Evolutionary conservation across 139 green algal species (phyloP).

Genomic region (Bryopsis sp.): DNA sequence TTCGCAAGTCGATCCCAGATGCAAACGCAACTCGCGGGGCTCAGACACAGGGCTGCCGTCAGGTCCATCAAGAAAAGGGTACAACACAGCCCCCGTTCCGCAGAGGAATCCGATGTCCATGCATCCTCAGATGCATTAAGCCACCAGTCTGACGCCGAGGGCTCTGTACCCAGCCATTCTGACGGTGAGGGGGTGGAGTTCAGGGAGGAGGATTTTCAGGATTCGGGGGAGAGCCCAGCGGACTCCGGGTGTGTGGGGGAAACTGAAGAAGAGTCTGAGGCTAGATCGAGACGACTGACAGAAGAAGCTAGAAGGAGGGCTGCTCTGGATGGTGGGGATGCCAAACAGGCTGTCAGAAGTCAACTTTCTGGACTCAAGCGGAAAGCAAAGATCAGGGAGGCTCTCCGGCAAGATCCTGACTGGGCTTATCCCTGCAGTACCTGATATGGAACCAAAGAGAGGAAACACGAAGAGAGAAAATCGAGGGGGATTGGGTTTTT

Average conservation of each 20-base stretch:
- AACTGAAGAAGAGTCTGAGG: not conserved
- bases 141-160: not conserved
- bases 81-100: too few relatives aligned
- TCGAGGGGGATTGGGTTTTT: too few relatives aligned
- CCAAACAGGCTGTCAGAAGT: not conserved
- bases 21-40: not conserved
- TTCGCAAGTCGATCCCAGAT: not conserved
- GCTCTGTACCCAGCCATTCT: not conserved
- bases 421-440: too few relatives aligned
- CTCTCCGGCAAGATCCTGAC: not conserved
- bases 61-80: not conserved
- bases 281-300: not conserved
- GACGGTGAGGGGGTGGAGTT: not conserved
- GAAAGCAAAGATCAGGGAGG: not conserved
- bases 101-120: too few relatives aligned
- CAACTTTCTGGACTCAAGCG: not conserved
- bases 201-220: not conserved
- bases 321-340: not conserved
- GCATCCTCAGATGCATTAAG: too few relatives aligned
- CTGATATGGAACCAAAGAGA: too few relatives aligned
- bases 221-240: not conserved
- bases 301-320: not conserved
- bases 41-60: constrained; percentile 2
- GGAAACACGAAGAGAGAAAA: too few relatives aligned
- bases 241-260: not conserved